Conservation (phyloP, 2,329 filamentous ascomycete species). For the Calonectria leucothoes region DNA sequence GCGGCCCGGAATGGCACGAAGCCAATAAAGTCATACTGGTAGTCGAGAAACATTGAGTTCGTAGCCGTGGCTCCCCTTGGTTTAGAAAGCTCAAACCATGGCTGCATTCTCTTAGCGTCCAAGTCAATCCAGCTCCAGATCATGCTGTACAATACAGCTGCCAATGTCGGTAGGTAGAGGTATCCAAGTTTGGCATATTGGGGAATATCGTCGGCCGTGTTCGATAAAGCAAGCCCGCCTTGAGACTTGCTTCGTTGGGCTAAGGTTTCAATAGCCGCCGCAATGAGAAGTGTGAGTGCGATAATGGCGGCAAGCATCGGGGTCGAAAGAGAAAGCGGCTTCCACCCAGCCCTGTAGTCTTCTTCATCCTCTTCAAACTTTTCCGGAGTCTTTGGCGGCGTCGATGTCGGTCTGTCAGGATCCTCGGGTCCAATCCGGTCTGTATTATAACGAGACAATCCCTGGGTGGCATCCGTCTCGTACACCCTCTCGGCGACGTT, state of each 20-base stretch:
- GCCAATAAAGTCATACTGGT: conserved; percentile 57
- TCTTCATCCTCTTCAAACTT: background rate
- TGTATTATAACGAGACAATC: background rate
- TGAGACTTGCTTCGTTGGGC: conserved; percentile 52
- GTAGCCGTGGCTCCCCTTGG: conserved; percentile 53
- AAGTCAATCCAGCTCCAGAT: conserved; percentile 71
- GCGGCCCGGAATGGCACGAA: conserved; percentile 47
- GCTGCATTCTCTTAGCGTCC: conserved; percentile 68
- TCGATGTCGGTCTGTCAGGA: background rate
- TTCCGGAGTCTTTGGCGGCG: conserved; percentile 1
- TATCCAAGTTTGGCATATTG: conserved; percentile 51
- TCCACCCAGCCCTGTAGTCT: conserved; percentile 25
- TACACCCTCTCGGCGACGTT: conserved; percentile 11
- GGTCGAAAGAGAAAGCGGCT: conserved; percentile 36
- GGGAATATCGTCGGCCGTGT: conserved; percentile 47
- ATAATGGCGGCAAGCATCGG: conserved; percentile 53
- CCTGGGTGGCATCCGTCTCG: background rate
- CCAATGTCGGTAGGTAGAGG: conserved; percentile 64
- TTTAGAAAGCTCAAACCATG: conserved; percentile 68
- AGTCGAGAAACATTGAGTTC: conserved; percentile 63
- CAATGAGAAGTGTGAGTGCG: conserved; percentile 51
- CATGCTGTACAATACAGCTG: conserved; percentile 67
- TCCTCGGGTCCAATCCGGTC: background rate
- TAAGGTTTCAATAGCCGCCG: conserved; percentile 57
- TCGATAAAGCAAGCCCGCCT: conserved; percentile 52